Base-by-base conservation (phyloP, 305 asterid genomes). In the Fraxinus paxiana region DNA sequence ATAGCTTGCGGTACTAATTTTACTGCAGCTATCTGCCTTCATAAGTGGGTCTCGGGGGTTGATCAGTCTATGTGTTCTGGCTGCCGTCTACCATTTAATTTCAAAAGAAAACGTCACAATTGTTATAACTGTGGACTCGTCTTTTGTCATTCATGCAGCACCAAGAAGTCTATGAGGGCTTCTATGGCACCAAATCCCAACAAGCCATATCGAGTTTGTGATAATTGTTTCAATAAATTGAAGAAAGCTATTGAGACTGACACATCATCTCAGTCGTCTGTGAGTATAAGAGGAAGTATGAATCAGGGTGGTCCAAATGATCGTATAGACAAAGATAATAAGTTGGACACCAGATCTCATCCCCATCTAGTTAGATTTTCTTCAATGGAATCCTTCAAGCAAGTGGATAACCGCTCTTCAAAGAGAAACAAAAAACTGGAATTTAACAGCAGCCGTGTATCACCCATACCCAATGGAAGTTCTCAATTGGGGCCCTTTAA, bases 131-230 rank as follows among this genome's bases (percentile, higher is more conserved):
- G 99, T 82, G 99, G 99, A 6, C 86, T 92, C 13, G 98, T 92
- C 20, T 96, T 90, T 80, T 95, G 99, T 82, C 97, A 92, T 84
- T 88, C 86, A 12, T 95, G 99, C 84, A 94, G 97, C 61, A 90
- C 96, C 1, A 93, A 90, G 79, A 95, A 94, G 87, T 96, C 98
- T 0, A 13, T 89, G 79, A 90, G 82, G 87, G 98, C 99, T 1
- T 94, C 98, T 46, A 89, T 91, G 63, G 97, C 99, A 73, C 99
- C 98, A 4, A 96, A 95, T 80, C 96, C 99, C 0, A 94, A 93
- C 67, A 96, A 94, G 75, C 98, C 98, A 28, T 97, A 96, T 82
- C 91, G 99, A 9, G 98, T 94, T 2, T 94, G 99, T 79, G 99
- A 96, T 46, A 74, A 90, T 74, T 96, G 99, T 79, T 91, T 87